Base-by-base conservation (phyloP, 305 asterid genomes). In the Fraxinus ornus region DNA sequence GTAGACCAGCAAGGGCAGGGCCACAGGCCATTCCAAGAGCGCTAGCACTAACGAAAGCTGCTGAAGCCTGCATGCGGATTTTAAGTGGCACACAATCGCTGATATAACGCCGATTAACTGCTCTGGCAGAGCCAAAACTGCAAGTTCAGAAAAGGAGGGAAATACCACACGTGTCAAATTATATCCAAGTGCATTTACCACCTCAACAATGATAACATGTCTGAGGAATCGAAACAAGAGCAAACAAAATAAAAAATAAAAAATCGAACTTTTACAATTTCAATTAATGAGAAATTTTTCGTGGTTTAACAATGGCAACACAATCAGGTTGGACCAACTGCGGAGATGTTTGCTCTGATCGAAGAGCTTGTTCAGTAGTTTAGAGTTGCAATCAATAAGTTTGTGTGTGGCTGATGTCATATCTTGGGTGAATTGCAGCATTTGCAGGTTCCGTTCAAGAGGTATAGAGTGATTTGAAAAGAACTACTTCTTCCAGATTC, bases 11-110 rank as follows among this genome's bases (percentile, higher is more conserved):
- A 26, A 97, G 90, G 78, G 99, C 99, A 44, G 99, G 99, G 17
- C 98, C 99, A 89, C 98, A 92, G 47, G 99, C 99, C 99, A 97
- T 97, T 88, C 99, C 99, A 86, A 97, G 93, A 81, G 99, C 99
- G 83, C 98, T 94, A 39, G 98, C 99, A 87, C 99, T 97, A 85
- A 97, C 99, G 81, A 97, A 97, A 83, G 92, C 99, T 30, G 99
- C 99, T 21, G 99, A 97, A 73, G 99, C 98, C 84, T 94, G 97
- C 98, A 96, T 90, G 64, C 99, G 95, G 83, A 89, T 90, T 84
- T 89, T 96, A 55, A 91, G 95, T 22, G 99, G 99, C 84, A 96
- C 99, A 76, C 99, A 92, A 81, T 94, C 99, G 64, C 99, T 96
- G 84, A 96, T 96, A 88, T 96, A 96, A 57, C 99, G 95, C 35